Conservation (phyloP, 2,329 filamentous ascomycete genomes). For the Fusarium oxysporum region DNA sequence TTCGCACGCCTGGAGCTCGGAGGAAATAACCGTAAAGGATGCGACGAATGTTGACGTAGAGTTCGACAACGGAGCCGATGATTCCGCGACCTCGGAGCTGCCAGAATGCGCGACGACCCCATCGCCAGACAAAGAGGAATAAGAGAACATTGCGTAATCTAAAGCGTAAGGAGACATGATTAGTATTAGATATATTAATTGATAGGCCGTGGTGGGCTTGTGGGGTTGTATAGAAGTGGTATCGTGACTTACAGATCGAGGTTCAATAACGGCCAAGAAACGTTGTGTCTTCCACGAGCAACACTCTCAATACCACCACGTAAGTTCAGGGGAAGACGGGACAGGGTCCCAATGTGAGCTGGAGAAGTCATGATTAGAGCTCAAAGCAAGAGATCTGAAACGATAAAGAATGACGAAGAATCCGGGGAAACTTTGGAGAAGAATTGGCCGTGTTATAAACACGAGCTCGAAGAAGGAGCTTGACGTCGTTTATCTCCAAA, state of each 20-base stretch:
- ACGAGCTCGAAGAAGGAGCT: slow-evolving; percentile 25
- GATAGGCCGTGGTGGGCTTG: background rate
- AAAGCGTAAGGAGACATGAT: background rate
- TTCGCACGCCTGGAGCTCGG: slow-evolving; percentile 84
- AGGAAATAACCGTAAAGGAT: slow-evolving; percentile 88
- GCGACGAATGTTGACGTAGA: slow-evolving; percentile 78
- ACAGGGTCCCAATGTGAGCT: slow-evolving; percentile 71
- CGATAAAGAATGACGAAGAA: slow-evolving; percentile 12
- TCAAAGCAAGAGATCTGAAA: background rate
- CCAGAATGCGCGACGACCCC: slow-evolving; percentile 82
- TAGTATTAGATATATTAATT: slow-evolving; percentile 1
- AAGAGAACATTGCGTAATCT: slow-evolving; percentile 91
- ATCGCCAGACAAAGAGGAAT: slow-evolving; percentile 86
- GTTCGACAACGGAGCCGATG: slow-evolving; percentile 79
- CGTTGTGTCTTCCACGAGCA: slow-evolving; percentile 66
- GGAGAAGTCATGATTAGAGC: slow-evolving; percentile 23
- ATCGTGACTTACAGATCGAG: slow-evolving; percentile 72
- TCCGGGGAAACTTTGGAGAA: background rate
- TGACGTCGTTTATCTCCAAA: slow-evolving; percentile 32
- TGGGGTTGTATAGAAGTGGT: slow-evolving; percentile 1
- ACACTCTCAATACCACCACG: slow-evolving; percentile 73
- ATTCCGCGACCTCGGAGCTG: slow-evolving; percentile 90
- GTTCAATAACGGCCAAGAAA: slow-evolving; percentile 71
- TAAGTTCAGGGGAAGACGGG: slow-evolving; percentile 77
- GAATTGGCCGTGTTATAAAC: slow-evolving; percentile 19